Evolutionary conservation across 768 basidiomycete genomes (phyloP).

Genomic region (Chiua virens): DNA sequence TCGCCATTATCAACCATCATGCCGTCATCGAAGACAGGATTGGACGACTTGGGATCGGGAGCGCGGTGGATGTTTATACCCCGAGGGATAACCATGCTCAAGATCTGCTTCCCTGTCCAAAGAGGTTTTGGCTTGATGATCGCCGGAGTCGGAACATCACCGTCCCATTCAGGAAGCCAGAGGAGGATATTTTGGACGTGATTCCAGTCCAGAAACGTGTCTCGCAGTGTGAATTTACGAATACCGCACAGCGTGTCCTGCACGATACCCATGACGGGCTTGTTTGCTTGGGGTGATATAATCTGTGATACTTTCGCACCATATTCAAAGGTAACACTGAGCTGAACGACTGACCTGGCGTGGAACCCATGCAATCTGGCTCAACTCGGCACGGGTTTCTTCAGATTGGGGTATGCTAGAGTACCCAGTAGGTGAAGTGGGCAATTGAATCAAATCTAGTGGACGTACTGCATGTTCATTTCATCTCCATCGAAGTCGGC

Average conservation of each 20-base stretch:
- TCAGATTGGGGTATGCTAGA: slow-evolving; percentile 93
- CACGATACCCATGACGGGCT: slow-evolving; percentile 99
- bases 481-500: slow-evolving; percentile 99
- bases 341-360: slow-evolving; percentile 63
- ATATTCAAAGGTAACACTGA: background rate
- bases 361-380: slow-evolving; percentile 98
- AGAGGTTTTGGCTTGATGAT: slow-evolving; percentile 96
- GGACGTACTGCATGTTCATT: slow-evolving; percentile 99
- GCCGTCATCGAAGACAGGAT: slow-evolving; percentile 89
- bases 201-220: slow-evolving; percentile 93
- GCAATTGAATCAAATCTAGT: background rate
- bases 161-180: slow-evolving; percentile 99
- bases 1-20: slow-evolving; percentile 97
- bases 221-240: slow-evolving; percentile 94
- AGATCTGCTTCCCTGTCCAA: slow-evolving; percentile 97
- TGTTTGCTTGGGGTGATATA: slow-evolving; percentile 98
- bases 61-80: slow-evolving; percentile 91
- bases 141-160: slow-evolving; percentile 85
- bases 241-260: slow-evolving; percentile 98
- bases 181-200: slow-evolving; percentile 96
- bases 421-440: slow-evolving; percentile 7
- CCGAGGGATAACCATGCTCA: slow-evolving; percentile 88
- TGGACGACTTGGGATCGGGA: slow-evolving; percentile 74
- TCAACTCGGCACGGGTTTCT: slow-evolving; percentile 97
- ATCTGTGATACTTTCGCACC: slow-evolving; percentile 53